Evolutionary conservation across 495 filamentous ascomycete genomes (phyloP).

Genomic region (Cercophora newfieldiana): DNA sequence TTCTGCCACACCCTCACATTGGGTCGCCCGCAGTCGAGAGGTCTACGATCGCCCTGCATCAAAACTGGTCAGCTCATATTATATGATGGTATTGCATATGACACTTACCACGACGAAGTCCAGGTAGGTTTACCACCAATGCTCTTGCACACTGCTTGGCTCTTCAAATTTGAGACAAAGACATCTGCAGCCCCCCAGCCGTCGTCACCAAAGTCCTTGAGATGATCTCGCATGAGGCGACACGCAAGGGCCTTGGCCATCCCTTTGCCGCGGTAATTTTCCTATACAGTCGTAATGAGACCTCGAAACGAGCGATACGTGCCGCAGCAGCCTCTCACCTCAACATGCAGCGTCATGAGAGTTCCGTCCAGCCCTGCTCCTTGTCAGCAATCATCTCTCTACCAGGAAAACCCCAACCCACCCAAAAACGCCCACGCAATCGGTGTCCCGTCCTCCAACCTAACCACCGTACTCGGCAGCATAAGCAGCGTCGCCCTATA

Average conservation of each 20-base stretch:
- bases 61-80: neutral
- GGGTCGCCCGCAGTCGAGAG: constrained; percentile 18
- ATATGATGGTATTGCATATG: neutral
- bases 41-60: constrained; percentile 28
- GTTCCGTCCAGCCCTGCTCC: constrained; percentile 35
- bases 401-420: neutral
- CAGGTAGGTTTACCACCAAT: constrained; percentile 42
- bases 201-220: constrained; percentile 40
- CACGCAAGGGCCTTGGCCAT: constrained; percentile 46
- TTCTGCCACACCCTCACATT: constrained; percentile 8
- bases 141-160: constrained; percentile 46
- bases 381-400: neutral
- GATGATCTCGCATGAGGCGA: constrained; percentile 42
- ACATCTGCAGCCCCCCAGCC: constrained; percentile 47
- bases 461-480: constrained; percentile 38
- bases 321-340: constrained; percentile 27
- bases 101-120: constrained; percentile 46
- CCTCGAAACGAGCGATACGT: too few species aligned
- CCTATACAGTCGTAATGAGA: too few species aligned
- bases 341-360: constrained; percentile 36
- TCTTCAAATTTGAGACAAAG: constrained; percentile 38
- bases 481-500: constrained; percentile 37
- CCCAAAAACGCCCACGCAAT: constrained; percentile 48
- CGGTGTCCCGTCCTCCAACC: constrained; percentile 36
- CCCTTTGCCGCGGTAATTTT: constrained; percentile 43